phyloP scores from a whole-genome alignment of 2,329 filamentous ascomycete genomes.

The Lomentospora prolificans region DNA sequence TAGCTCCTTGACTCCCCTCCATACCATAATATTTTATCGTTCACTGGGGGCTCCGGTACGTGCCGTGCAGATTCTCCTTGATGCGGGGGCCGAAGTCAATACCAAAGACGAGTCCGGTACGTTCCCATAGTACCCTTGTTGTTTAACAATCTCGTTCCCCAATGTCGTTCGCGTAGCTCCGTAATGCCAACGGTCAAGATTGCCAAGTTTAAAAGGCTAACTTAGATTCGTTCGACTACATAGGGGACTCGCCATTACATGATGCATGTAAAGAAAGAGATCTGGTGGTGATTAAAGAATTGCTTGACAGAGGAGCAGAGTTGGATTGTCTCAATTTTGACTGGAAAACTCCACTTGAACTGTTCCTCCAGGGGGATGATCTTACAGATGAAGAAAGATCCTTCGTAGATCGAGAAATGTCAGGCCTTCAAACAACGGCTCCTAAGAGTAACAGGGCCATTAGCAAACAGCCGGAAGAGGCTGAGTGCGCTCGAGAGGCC shows the following conservation, averaged over 20 bases:
- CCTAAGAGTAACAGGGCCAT: background rate
- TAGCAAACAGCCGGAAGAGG: background rate
- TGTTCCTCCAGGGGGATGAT: slow-evolving; percentile 2
- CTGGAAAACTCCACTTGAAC: slow-evolving; percentile 8
- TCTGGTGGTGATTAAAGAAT: background rate
- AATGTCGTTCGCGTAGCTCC: background rate
- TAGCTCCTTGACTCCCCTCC: too few relatives aligned
- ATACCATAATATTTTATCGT: too few relatives aligned
- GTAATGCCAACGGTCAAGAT: too few relatives aligned
- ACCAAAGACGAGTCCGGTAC: too few relatives aligned
- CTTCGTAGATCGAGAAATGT: background rate
- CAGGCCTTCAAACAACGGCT: background rate
- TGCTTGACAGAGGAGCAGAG: slow-evolving; percentile 9
- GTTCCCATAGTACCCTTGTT: too few relatives aligned
- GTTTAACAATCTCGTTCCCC: too few relatives aligned
- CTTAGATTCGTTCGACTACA: background rate
- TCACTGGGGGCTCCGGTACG: too few relatives aligned
- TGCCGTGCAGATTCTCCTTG: too few relatives aligned
- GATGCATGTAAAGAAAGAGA: background rate
- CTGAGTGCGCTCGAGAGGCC: background rate
- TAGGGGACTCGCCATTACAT: background rate
- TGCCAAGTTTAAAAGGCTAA: background rate
- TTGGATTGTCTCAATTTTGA: slow-evolving; percentile 9
- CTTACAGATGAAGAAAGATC: background rate
- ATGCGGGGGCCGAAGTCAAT: too few relatives aligned